These are phyloP conservation scores for Leccinum olivaceopallidum DNA, from an alignment of 768 basidiomycete species.

Conservation along the genomic window DNA sequence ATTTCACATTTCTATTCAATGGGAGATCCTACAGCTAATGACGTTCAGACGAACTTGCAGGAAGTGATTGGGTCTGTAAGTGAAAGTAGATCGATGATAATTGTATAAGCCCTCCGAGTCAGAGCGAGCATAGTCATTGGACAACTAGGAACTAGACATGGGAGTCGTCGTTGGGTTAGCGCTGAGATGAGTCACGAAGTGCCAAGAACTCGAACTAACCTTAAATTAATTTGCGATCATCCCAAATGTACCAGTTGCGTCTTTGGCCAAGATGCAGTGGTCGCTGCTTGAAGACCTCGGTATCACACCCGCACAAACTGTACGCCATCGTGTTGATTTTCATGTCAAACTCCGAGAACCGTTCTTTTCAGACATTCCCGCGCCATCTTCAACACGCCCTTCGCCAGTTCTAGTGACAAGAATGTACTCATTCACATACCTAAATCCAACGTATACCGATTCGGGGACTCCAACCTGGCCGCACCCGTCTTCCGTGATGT, in stretches of 20 bases:
- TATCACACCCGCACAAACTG: not conserved
- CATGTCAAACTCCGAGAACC: not conserved
- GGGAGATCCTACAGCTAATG: too few relatives aligned
- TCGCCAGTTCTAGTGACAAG: constrained; percentile 5
- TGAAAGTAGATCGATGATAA: too few relatives aligned
- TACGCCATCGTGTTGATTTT: not conserved
- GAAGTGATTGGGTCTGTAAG: too few relatives aligned
- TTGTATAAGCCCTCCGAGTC: too few relatives aligned
- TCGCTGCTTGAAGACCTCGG: constrained; percentile 2
- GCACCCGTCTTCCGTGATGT: constrained; percentile 52
- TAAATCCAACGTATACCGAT: constrained; percentile 54
- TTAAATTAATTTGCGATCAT: not conserved
- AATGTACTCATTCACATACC: constrained; percentile 41
- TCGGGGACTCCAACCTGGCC: constrained; percentile 52
- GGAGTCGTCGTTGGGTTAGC: too few relatives aligned
- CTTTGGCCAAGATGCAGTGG: constrained; percentile 1
- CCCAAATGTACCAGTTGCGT: constrained; percentile 10
- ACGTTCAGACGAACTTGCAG: too few relatives aligned
- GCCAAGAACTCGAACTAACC: too few relatives aligned
- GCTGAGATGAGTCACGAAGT: too few relatives aligned
- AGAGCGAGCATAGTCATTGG: too few relatives aligned
- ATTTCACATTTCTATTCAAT: too few relatives aligned
- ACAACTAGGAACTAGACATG: too few relatives aligned
- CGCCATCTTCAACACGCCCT: not conserved
- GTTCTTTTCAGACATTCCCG: not conserved